These are phyloP conservation scores for Podila verticillata DNA, from an alignment of 192 early-diverging fungal genomes.

Conservation along the genomic window DNA sequence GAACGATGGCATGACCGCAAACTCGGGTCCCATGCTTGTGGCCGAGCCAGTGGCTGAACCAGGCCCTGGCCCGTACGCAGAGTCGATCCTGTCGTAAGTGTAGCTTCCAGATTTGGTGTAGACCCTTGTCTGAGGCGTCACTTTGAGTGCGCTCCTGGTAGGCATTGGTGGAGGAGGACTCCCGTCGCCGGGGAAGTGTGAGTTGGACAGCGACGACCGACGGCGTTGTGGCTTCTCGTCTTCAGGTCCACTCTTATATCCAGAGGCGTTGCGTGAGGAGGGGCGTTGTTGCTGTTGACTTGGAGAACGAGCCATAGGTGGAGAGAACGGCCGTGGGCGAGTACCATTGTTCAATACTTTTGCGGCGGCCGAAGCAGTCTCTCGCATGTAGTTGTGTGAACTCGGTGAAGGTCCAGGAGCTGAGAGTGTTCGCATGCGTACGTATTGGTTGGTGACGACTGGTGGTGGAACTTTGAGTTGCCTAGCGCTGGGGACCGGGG, in stretches of 20 bases:
- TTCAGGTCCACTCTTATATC: constrained; percentile 2
- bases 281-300: not conserved
- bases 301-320: constrained; percentile 2
- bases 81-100: constrained; percentile 1
- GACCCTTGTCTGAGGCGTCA: not conserved
- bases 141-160: not conserved
- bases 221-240: not conserved
- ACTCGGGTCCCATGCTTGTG: constrained; percentile 11
- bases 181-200: not conserved
- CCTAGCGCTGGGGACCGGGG: not conserved
- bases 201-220: not conserved
- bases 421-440: constrained; percentile 11
- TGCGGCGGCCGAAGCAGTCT: not conserved
- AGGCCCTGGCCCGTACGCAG: constrained; percentile 4
- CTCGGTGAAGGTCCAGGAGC: constrained; percentile 6
- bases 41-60: not conserved
- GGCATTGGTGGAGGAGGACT: not conserved
- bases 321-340: constrained; percentile 2
- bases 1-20: not conserved
- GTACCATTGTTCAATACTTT: not conserved
- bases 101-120: not conserved
- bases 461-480: constrained; percentile 36
- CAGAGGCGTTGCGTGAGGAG: constrained; percentile 3
- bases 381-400: not conserved
- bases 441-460: constrained; percentile 15